phyloP scores from a whole-genome alignment of 805 yeast species.

The Cyberlindnera mississippiensis region DNA sequence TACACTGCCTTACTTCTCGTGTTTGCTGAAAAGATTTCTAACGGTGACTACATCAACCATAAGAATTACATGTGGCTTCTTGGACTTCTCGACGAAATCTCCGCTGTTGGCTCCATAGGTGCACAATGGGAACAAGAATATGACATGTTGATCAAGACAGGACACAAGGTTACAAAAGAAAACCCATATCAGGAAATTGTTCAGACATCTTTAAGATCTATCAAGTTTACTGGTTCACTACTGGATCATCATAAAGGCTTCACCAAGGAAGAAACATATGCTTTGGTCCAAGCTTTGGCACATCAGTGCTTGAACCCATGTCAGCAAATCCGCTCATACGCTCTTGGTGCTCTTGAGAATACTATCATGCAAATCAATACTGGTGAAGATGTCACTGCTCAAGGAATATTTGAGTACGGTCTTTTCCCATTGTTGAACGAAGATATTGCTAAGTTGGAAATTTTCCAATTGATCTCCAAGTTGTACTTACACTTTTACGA shows the following conservation, averaged over 20 bases:
- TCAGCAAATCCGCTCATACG: constrained; percentile 64
- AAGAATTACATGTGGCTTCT: constrained; percentile 60
- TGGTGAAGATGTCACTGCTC: constrained; percentile 40
- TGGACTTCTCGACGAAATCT: constrained; percentile 73
- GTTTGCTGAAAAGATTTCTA: constrained; percentile 42
- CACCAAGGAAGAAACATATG: constrained; percentile 37
- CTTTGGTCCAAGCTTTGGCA: constrained; percentile 76
- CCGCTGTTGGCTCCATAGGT: constrained; percentile 78
- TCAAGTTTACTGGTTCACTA: constrained; percentile 54
- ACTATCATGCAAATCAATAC: constrained; percentile 34
- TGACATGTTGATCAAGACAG: constrained; percentile 40
- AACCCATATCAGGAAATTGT: constrained; percentile 54
- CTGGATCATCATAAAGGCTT: constrained; percentile 32
- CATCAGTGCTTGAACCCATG: constrained; percentile 91
- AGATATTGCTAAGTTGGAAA: constrained; percentile 64
- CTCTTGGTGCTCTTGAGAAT: constrained; percentile 56
- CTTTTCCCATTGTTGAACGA: constrained; percentile 70
- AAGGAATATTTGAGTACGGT: constrained; percentile 65
- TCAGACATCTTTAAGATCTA: constrained; percentile 55
- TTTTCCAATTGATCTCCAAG: constrained; percentile 64
- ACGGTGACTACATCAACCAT: constrained; percentile 35
- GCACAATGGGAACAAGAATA: constrained; percentile 70
- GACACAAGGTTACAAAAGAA: constrained; percentile 39
- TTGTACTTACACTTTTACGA: constrained; percentile 49
- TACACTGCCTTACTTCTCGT: constrained; percentile 42